Conservation (phyloP, 2,329 filamentous ascomycete genomes). For the Calonectria pauciramosa region DNA sequence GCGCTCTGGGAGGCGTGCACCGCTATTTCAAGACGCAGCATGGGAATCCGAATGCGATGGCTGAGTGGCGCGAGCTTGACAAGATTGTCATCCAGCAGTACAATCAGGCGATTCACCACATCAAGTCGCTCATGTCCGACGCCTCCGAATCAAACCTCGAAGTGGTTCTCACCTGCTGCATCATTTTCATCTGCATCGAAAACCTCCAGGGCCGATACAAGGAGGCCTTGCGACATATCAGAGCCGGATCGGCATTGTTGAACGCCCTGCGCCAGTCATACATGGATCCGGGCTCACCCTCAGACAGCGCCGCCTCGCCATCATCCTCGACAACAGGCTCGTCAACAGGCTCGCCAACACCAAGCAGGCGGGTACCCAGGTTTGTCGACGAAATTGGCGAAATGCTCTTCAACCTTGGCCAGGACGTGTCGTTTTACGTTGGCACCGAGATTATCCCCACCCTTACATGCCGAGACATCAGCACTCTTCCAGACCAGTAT, state of each 20-base stretch:
- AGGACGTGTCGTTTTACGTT: background rate
- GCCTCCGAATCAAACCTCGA: conserved; percentile 1
- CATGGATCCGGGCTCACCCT: background rate
- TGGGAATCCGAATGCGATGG: background rate
- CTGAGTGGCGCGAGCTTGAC: background rate
- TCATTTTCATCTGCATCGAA: conserved; percentile 5
- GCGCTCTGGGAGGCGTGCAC: background rate
- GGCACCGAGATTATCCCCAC: background rate
- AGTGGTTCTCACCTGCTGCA: background rate
- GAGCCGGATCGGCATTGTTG: background rate
- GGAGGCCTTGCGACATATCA: background rate
- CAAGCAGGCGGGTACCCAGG: background rate
- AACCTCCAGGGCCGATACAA: background rate
- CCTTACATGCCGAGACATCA: background rate
- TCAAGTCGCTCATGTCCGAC: background rate
- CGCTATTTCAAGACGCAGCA: background rate
- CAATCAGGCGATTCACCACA: conserved; percentile 7
- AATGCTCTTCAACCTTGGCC: background rate
- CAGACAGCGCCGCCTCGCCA: background rate
- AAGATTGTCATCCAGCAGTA: conserved; percentile 1
- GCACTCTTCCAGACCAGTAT: background rate
- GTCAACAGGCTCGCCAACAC: background rate
- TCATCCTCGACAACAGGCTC: background rate
- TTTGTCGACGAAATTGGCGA: background rate
- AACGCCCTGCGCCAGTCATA: background rate